A percentile compares a stretch with the other conserved stretches of the same genome.
Evolutionary conservation across 2,329 filamentous ascomycete species (phyloP).

Genomic region (Penicillium sp.): DNA sequence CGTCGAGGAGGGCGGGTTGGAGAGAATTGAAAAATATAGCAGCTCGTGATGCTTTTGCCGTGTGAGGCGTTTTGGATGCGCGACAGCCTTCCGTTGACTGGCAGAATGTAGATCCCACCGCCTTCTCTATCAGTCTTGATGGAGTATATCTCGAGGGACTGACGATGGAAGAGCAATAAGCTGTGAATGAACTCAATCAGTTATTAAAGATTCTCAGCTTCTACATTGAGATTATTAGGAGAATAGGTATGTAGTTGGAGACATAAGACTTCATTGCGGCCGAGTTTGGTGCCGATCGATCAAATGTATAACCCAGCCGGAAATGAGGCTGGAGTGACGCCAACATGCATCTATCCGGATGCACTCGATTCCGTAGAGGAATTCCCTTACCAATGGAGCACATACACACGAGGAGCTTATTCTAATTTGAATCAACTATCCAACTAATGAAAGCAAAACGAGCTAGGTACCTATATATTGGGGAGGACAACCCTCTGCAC

Average conservation of each 20-base stretch:
- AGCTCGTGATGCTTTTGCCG: slow-evolving; percentile 5
- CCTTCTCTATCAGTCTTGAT: not conserved
- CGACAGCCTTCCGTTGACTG: slow-evolving; percentile 7
- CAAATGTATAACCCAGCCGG: not conserved
- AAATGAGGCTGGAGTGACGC: not conserved
- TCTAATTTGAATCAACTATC: no score
- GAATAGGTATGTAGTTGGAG: no score
- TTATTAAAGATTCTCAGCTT: no score
- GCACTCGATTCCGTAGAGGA: no score
- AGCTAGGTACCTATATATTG: no score
- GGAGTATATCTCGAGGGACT: not conserved
- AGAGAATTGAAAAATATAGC: slow-evolving; percentile 9
- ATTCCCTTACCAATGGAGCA: no score
- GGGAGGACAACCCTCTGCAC: no score
- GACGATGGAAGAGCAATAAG: not conserved
- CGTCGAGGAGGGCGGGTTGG: slow-evolving; percentile 3
- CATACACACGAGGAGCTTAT: no score
- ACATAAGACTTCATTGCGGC: not conserved
- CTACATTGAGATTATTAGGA: no score
- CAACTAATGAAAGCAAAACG: no score
- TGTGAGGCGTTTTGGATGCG: slow-evolving; percentile 11
- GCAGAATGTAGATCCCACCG: slow-evolving; percentile 15
- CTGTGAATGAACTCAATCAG: not conserved
- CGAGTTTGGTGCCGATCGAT: no score
- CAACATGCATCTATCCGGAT: not conserved